Percentiles rank a stretch among this genome's conserved stretches.
These are phyloP conservation scores for Parasitella parasitica DNA, from an alignment of 371 early-diverging fungal species.

Conservation along the genomic window DNA sequence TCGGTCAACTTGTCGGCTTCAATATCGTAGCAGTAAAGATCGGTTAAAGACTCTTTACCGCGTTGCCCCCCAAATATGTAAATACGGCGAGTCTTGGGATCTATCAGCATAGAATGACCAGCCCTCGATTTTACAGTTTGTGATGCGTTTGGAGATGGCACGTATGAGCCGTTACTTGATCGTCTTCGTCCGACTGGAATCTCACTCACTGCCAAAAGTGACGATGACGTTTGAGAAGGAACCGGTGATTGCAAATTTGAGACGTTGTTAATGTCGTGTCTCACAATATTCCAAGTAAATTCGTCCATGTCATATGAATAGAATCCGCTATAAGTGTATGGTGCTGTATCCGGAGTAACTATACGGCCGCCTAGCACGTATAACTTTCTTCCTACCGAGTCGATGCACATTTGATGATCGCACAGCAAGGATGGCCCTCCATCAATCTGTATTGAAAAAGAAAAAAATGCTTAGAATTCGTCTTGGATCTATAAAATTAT, in stretches of 20 bases:
- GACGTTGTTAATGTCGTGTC: constrained; percentile 29
- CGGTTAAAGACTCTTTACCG: constrained; percentile 72
- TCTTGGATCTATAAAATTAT: too few relatives aligned
- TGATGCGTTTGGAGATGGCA: constrained; percentile 45
- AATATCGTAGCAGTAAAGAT: constrained; percentile 82
- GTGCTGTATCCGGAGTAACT: constrained; percentile 58
- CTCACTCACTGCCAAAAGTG: neutral
- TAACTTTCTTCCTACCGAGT: constrained; percentile 63
- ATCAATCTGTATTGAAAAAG: constrained; percentile 44
- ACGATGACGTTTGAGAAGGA: neutral
- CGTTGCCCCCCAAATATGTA: constrained; percentile 92
- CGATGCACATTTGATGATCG: constrained; percentile 95
- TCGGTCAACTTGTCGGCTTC: constrained; percentile 73
- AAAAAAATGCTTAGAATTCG: too few relatives aligned
- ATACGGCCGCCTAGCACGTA: constrained; percentile 92
- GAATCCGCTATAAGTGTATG: constrained; percentile 79
- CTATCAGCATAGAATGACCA: constrained; percentile 89
- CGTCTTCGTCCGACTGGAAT: neutral
- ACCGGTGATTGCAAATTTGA: neutral
- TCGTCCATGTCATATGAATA: constrained; percentile 72
- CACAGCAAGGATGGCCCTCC: constrained; percentile 90
- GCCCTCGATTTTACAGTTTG: constrained; percentile 72
- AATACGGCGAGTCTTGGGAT: constrained; percentile 66
- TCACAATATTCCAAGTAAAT: constrained; percentile 68
- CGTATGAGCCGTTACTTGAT: constrained; percentile 15